Base-by-base conservation (phyloP, 2,329 filamentous ascomycete genomes). In the Arachnomyces sp. region DNA sequence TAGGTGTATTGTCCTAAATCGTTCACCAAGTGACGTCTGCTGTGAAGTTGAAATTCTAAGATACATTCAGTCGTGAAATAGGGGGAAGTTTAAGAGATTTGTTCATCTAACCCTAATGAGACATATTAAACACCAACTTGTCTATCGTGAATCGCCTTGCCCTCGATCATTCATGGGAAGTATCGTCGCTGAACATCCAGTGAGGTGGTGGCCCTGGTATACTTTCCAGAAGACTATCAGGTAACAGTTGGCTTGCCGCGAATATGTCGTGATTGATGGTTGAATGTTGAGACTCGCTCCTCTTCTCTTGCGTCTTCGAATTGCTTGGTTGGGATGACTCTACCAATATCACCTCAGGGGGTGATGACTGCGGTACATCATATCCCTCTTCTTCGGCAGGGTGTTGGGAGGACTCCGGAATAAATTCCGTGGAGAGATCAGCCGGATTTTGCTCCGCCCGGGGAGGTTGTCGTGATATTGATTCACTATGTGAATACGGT, bases 221-320 rank as follows among this genome's bases (percentile, higher is more conserved):
- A 43, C 63, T 67, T 38, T 67, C 64, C 63, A 67, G 65, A 13
- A 67, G 53, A 42, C 61, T 66, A 2, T 63, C 64, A 0, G 63
- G 62, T 17, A 67, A 45, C 32, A 65, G 51, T 31, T 65, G 60
- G 35, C 59, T 62, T 3, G 52, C 49, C 8, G 56, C 56, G 5
- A 66, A 34, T 2, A 63, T 40, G 2, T 46, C 49, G 20, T 44
- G 50, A 28, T 40, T n/a, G 9, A 30, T 35, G 7, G 25, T 36
- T 46, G 46, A 17, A 39, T 49, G 11, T 45, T 45, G 14, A 51
- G 34, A 16, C 18, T 36, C 45, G 50, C 25, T 62, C 58, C 28
- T 54, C 55, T 25, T 9, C 20, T 9, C 20, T 25, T 25, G 20
- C 5, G 20, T 25, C 9, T 5, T 25, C 20, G 5, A 9, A 25